Evolutionary conservation across 345 rosid genomes (phyloP).

Genomic region (Eucalyptus virginea): DNA sequence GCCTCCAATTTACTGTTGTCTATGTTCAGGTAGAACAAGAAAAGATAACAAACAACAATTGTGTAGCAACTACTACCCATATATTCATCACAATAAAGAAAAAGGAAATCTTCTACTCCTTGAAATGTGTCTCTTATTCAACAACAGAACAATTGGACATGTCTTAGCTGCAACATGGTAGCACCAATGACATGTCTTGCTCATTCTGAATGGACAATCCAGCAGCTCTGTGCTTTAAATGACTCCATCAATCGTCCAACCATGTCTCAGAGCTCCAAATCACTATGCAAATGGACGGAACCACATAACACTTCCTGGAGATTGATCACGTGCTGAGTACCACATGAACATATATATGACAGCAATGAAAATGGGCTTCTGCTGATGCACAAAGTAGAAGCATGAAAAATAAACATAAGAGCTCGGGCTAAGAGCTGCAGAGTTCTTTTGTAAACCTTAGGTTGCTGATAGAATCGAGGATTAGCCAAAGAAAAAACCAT

Average conservation of each 20-base stretch:
- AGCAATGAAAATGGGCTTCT: not conserved
- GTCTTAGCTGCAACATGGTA: too few relatives aligned
- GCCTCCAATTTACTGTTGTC: not conserved
- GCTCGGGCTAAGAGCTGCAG: not conserved
- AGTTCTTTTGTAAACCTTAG: not conserved
- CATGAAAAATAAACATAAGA: not conserved
- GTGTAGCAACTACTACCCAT: too few relatives aligned
- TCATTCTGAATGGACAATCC: too few relatives aligned
- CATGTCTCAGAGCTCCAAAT: not conserved
- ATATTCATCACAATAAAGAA: not conserved
- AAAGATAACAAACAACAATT: too few relatives aligned
- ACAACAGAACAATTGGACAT: too few relatives aligned
- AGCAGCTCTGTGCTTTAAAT: too few relatives aligned
- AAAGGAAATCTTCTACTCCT: not conserved
- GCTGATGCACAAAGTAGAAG: not conserved
- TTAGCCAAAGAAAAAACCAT: too few relatives aligned
- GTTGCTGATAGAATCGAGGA: too few relatives aligned
- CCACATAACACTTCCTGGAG: not conserved
- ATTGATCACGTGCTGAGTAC: not conserved
- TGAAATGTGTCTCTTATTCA: not conserved
- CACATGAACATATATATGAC: not conserved
- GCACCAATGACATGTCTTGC: too few relatives aligned
- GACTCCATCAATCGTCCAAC: too few relatives aligned
- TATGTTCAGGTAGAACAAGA: not conserved
- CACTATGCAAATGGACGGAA: not conserved